Evolutionary conservation across 2,329 filamentous ascomycete genomes (phyloP).

Genomic region (Aspergillus puulaauensis): DNA sequence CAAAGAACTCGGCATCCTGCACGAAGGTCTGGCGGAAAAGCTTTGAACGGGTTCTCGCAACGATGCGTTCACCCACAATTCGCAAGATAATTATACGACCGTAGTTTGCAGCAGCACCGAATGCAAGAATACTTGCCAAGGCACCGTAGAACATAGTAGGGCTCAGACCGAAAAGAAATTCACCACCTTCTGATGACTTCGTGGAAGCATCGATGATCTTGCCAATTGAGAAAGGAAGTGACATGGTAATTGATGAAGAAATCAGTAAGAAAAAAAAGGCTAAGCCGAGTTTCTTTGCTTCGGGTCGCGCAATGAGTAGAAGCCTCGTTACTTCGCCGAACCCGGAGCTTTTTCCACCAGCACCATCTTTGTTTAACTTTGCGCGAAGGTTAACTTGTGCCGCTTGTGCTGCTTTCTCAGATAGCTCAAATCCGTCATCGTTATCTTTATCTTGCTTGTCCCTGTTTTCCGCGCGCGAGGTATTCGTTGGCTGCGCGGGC

Average conservation of each 20-base stretch:
- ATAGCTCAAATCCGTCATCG: conserved; percentile 65
- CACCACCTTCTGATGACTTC: conserved; percentile 61
- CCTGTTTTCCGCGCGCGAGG: conserved; percentile 28
- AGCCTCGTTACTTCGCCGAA: conserved; percentile 79
- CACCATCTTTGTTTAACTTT: conserved; percentile 78
- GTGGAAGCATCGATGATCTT: conserved; percentile 92
- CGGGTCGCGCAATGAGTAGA: conserved; percentile 84
- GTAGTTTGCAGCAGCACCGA: conserved; percentile 90
- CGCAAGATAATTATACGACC: conserved; percentile 88
- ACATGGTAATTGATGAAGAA: conserved; percentile 92
- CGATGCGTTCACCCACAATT: conserved; percentile 92
- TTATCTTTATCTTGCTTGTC: conserved; percentile 53
- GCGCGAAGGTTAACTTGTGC: conserved; percentile 88
- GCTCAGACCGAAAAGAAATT: conserved; percentile 76
- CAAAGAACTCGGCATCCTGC: conserved; percentile 99
- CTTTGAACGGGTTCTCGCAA: conserved; percentile 82
- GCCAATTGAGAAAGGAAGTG: conserved; percentile 93
- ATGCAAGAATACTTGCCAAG: conserved; percentile 71
- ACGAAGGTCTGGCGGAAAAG: conserved; percentile 89
- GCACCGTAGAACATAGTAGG: conserved; percentile 85
- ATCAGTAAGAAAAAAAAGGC: conserved; percentile 85
- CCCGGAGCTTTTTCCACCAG: conserved; percentile 56
- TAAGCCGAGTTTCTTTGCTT: conserved; percentile 71
- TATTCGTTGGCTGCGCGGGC: conserved; percentile 16
- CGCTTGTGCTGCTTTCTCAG: conserved; percentile 81